These are phyloP conservation scores for Kandelia obovata DNA, from an alignment of 345 rosid species.

Conservation along the genomic window DNA sequence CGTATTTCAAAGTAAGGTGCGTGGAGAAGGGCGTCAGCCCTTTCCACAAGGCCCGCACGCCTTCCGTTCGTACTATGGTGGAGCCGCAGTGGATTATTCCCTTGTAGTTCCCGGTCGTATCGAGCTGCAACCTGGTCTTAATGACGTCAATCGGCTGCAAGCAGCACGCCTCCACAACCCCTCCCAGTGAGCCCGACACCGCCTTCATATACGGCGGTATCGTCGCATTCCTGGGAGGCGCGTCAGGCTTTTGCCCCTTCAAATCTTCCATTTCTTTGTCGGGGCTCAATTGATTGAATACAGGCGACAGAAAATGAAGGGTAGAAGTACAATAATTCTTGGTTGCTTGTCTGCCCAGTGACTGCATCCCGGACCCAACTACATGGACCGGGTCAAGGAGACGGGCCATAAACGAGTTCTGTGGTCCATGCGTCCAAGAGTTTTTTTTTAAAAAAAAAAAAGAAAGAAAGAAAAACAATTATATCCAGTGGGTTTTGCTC, in stretches of 20 bases:
- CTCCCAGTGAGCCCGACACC: conserved; percentile 83
- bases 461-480: too few species aligned
- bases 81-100: conserved; percentile 82
- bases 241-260: not conserved
- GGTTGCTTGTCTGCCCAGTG: too few species aligned
- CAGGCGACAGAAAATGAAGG: not conserved
- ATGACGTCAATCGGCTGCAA: conserved; percentile 94
- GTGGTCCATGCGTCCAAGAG: too few species aligned
- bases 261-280: not conserved
- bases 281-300: not conserved
- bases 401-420: too few species aligned
- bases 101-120: conserved; percentile 55
- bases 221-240: conserved; percentile 11
- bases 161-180: conserved; percentile 83
- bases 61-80: conserved; percentile 62
- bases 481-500: too few species aligned
- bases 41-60: conserved; percentile 88
- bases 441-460: too few species aligned
- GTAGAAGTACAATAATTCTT: not conserved
- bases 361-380: too few species aligned
- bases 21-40: conserved; percentile 94
- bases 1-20: conserved; percentile 79
- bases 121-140: conserved; percentile 90
- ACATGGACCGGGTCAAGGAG: too few species aligned
- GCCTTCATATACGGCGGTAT: conserved; percentile 91